Base-by-base conservation (phyloP, 2,329 filamentous ascomycete species). In the Fusarium siculi region DNA sequence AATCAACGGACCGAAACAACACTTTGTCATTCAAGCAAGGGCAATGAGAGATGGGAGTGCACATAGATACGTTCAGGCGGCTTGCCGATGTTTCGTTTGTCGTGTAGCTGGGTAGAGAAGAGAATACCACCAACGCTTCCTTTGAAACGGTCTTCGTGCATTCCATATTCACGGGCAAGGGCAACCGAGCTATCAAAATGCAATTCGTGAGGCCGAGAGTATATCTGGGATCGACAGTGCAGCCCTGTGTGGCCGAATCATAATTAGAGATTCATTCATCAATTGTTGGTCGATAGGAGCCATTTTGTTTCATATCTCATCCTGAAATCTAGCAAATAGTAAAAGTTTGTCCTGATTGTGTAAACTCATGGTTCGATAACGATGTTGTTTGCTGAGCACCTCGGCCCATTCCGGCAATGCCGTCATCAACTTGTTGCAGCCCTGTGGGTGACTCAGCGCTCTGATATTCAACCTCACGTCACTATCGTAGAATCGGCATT, bases 101-200 rank as follows among this genome's bases (percentile, higher is more conserved):
- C 67, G 64, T 70, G 66, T 72, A 63, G 66, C 60, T 67, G 64
- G 66, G 74, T 77, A 74, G 67, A 72, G 68, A 74, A 68, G 70
- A 66, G 62, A 72, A 71, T 58, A 78, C 74, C 72, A 77, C 59
- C 57, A 72, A 76, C 63, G 66, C 70, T 76, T 70, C 46, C 73
- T 73, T 58, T 57, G 49, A 74, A 66, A 68, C 66, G 70, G 72
- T 76, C 63, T 69, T 73, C 70, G 60, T 76, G 68, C 70, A 71
- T 66, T 70, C 57, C 80, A 73, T 78, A 77, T 68, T 50, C 74
- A 74, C 79, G 79, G 70, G 69, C 74, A 68, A 76, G 69, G 73
- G 72, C 67, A 79, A 76, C 72, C 70, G 64, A 66, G 57, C 37
- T 23, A 43, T 47, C 59, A 62, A 42, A 18, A n/a, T 63, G 40